phyloP scores from a whole-genome alignment of 2,329 filamentous ascomycete genomes.

The Ambrosiella beaveri region DNA sequence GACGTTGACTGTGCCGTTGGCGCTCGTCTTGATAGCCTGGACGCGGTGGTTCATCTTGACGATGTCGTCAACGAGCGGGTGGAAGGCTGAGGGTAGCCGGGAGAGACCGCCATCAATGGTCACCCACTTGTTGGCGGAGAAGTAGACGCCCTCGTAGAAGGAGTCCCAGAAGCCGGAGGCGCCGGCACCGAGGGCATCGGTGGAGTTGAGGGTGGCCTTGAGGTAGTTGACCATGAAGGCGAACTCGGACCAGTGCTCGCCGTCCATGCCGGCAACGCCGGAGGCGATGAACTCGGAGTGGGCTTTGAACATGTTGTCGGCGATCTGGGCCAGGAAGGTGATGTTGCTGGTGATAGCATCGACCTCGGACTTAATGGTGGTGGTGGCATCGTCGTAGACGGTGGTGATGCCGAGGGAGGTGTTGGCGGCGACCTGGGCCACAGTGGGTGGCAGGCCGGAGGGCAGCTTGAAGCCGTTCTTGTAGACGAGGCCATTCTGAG shows the following conservation, averaged over 20 bases:
- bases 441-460: slow-evolving; percentile 34
- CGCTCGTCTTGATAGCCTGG: slow-evolving; percentile 35
- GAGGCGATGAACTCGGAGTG: slow-evolving; percentile 24
- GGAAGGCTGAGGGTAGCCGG: slow-evolving; percentile 43
- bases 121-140: slow-evolving; percentile 14
- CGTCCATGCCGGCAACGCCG: slow-evolving; percentile 23
- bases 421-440: slow-evolving; percentile 29
- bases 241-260: slow-evolving; percentile 46
- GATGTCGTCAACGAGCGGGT: slow-evolving; percentile 38
- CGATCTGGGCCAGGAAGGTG: slow-evolving; percentile 21
- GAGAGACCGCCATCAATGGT: slow-evolving; percentile 38
- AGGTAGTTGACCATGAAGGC: slow-evolving; percentile 41
- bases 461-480: slow-evolving; percentile 29
- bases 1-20: slow-evolving; percentile 37
- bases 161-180: slow-evolving; percentile 15
- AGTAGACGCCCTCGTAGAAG: slow-evolving; percentile 16
- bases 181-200: slow-evolving; percentile 21
- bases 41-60: slow-evolving; percentile 40
- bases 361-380: slow-evolving; percentile 18
- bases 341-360: slow-evolving; percentile 9
- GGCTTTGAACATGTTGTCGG: slow-evolving; percentile 26
- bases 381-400: slow-evolving; percentile 10
- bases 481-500: slow-evolving; percentile 34
- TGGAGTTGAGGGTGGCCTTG: slow-evolving; percentile 31
- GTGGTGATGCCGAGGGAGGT: slow-evolving; percentile 21